A percentile compares a stretch with the other conserved stretches of the same genome.
Conservation (phyloP, 768 basidiomycete genomes). For the Termitomyces sp. region DNA sequence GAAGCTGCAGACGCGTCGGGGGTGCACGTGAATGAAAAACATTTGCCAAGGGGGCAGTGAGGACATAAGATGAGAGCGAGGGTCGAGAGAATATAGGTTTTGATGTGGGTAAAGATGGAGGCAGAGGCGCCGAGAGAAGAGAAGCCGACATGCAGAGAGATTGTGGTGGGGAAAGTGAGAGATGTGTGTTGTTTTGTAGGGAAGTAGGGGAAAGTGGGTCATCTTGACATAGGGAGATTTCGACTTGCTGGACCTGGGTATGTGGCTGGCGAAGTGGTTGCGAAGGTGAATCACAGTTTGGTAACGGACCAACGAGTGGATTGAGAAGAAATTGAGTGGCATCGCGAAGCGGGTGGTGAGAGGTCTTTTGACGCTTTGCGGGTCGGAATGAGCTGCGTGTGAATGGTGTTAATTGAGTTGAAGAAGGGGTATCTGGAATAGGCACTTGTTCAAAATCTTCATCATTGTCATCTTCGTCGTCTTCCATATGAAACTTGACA, state of each 20-base stretch:
- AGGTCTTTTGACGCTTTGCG: conserved; percentile 12
- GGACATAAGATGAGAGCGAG: conserved; percentile 36
- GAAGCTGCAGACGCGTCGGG: conserved; percentile 64
- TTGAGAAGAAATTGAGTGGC: conserved; percentile 55
- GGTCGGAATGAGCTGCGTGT: background rate
- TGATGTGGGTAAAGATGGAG: background rate
- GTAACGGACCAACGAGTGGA: conserved; percentile 37
- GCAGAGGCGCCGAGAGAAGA: background rate
- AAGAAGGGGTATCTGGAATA: background rate
- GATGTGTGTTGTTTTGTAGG: conserved; percentile 1
- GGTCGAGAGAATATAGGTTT: background rate
- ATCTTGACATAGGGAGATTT: background rate
- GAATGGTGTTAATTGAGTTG: background rate
- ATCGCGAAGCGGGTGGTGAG: conserved; percentile 26
- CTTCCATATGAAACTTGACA: conserved; percentile 33
- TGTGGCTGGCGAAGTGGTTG: background rate
- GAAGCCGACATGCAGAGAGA: background rate
- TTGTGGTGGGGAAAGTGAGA: background rate
- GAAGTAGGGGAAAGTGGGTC: background rate
- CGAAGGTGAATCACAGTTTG: conserved; percentile 8
- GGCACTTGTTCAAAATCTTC: background rate
- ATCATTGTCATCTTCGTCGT: conserved; percentile 18
- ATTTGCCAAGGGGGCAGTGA: conserved; percentile 33
- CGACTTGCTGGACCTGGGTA: background rate
- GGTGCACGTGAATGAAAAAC: conserved; percentile 19